Conservation (phyloP, 192 early-diverging fungal genomes). For the Gryganskiella cystojenkinii region DNA sequence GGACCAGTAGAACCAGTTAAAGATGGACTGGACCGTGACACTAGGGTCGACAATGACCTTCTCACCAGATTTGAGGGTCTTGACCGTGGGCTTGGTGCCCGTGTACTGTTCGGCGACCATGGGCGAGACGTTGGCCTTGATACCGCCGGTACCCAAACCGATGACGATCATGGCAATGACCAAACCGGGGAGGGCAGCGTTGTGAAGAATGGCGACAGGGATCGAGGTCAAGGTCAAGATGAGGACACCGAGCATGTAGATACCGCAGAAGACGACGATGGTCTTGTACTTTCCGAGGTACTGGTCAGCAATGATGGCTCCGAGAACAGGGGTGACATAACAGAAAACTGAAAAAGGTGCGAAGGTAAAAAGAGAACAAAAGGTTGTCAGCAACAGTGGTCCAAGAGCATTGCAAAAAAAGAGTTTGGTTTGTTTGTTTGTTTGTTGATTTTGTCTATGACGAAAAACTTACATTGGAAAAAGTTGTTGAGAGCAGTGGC, state of each 20-base stretch:
- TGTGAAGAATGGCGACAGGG: constrained; percentile 62
- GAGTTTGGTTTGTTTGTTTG: background rate
- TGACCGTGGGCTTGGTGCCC: constrained; percentile 68
- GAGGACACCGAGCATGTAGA: constrained; percentile 74
- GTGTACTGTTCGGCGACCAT: constrained; percentile 81
- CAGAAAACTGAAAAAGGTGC: constrained; percentile 54
- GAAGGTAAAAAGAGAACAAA: background rate
- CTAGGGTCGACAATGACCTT: constrained; percentile 73
- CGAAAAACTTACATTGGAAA: constrained; percentile 59
- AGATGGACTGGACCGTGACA: constrained; percentile 80
- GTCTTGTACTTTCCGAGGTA: constrained; percentile 82
- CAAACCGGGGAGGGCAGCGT: constrained; percentile 72
- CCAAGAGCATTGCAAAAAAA: background rate
- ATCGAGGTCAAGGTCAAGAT: constrained; percentile 73
- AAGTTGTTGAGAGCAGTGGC: constrained; percentile 68
- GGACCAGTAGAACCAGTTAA: constrained; percentile 87
- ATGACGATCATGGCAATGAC: constrained; percentile 77
- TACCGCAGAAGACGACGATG: constrained; percentile 69
- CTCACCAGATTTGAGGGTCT: constrained; percentile 64
- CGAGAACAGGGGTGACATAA: constrained; percentile 67
- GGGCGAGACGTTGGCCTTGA: constrained; percentile 83
- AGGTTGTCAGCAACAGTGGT: background rate
- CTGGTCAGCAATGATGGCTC: constrained; percentile 76
- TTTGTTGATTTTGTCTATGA: too few relatives aligned
- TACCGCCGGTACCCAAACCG: constrained; percentile 81